Evolutionary conservation across 2,329 filamentous ascomycete species (phyloP).

Genomic region (Fusarium miscanthi): DNA sequence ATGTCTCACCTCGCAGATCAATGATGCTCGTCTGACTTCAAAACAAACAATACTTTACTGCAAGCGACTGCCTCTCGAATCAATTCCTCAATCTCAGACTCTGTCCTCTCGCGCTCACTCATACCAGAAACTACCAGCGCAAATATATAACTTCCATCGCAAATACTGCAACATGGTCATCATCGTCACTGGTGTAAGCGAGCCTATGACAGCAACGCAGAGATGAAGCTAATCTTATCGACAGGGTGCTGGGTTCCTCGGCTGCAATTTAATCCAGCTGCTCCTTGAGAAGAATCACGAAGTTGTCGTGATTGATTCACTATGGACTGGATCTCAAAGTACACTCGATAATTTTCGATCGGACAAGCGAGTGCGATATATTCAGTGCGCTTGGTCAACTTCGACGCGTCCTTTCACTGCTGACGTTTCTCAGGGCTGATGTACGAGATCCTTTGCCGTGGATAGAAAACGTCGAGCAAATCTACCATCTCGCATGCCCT

Average conservation of each 20-base stretch:
- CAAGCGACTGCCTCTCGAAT: not conserved
- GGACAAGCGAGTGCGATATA: conserved; percentile 23
- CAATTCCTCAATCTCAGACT: rapidly evolving
- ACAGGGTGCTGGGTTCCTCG: conserved; percentile 37
- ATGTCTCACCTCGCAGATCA: not conserved
- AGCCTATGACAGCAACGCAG: rapidly evolving
- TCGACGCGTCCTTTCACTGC: rapidly evolving
- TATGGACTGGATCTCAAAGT: conserved; percentile 33
- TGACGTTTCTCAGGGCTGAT: conserved; percentile 6
- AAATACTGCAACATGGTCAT: conserved; percentile 6
- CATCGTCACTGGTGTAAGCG: conserved; percentile 31
- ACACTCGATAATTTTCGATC: conserved; percentile 17
- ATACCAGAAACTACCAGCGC: no score
- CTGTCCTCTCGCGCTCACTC: no score
- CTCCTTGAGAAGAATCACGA: conserved; percentile 23
- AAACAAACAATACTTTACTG: not conserved
- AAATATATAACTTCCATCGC: no score
- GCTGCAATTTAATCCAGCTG: conserved; percentile 30
- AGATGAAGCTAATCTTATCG: not conserved
- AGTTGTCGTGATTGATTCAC: conserved; percentile 31
- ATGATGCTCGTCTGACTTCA: conserved; percentile 10
- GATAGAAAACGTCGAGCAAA: conserved; percentile 29
- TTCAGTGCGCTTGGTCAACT: not conserved
- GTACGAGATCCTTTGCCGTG: conserved; percentile 30
- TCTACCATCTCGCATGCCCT: conserved; percentile 37